These are phyloP conservation scores for Kuraishia ogatae DNA, from an alignment of 805 yeast genomes.

Conservation along the genomic window DNA sequence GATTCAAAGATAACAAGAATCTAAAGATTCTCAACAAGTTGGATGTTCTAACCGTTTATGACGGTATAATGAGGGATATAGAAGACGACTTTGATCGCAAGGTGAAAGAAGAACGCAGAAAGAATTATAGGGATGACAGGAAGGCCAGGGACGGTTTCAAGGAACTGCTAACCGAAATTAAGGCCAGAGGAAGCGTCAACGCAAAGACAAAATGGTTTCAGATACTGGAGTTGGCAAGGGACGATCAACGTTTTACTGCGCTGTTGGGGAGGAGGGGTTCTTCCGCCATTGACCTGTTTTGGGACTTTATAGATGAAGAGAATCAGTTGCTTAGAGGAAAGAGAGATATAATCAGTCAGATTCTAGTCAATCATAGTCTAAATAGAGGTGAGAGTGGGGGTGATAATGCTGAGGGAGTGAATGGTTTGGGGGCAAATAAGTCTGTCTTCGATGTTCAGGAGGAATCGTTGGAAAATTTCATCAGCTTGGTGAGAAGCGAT, in stretches of 20 bases:
- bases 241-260: conserved; percentile 47
- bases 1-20: conserved; percentile 54
- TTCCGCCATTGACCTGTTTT: conserved; percentile 63
- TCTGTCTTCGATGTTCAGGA: neutral
- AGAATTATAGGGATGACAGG: conserved; percentile 50
- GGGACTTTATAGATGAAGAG: conserved; percentile 64
- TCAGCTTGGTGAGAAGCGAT: neutral
- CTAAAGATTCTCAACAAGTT: conserved; percentile 40
- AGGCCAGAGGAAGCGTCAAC: conserved; percentile 19
- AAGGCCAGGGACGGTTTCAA: conserved; percentile 57
- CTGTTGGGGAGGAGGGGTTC: conserved; percentile 75
- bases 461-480: neutral
- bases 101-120: conserved; percentile 21
- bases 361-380: conserved; percentile 22
- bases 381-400: neutral
- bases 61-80: conserved; percentile 17
- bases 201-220: conserved; percentile 56
- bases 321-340: conserved; percentile 46
- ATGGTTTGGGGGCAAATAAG: neutral
- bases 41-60: conserved; percentile 53
- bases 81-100: conserved; percentile 22
- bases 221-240: conserved; percentile 38
- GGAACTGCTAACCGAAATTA: conserved; percentile 30
- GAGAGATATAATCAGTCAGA: conserved; percentile 48
- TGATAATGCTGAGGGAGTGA: neutral